Percentiles rank a stretch among this genome's conserved stretches.
These are phyloP conservation scores for Andrographis paniculata DNA, from an alignment of 305 asterid genomes.

Conservation along the genomic window DNA sequence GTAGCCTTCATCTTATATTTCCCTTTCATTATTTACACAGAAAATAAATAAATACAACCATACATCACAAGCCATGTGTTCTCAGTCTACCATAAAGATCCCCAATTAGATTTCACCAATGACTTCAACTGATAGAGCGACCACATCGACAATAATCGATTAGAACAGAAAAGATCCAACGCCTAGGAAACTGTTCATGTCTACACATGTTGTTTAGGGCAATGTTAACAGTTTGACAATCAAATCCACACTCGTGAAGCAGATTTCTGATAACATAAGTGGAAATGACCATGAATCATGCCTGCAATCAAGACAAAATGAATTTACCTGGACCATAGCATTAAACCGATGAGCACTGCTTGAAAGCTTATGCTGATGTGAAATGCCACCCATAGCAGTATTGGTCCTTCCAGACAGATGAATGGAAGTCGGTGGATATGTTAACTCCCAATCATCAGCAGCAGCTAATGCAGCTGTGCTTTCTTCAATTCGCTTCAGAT, in stretches of 20 bases:
- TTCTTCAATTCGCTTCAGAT: conserved; percentile 93
- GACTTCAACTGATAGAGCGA: conserved; percentile 16
- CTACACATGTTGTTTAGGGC: conserved; percentile 10
- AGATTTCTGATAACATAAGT: conserved; percentile 11
- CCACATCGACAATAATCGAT: conserved; percentile 7
- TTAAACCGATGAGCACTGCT: conserved; percentile 96
- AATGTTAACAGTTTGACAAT: conserved; percentile 14
- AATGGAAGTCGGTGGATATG: conserved; percentile 56
- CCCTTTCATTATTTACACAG: conserved; percentile 6
- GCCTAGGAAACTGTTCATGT: conserved; percentile 9
- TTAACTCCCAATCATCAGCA: conserved; percentile 97
- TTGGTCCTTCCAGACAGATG: conserved; percentile 64
- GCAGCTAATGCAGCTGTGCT: conserved; percentile 97
- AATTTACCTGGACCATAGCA: conserved; percentile 84
- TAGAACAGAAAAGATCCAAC: conserved; percentile 8
- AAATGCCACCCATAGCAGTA: conserved; percentile 36
- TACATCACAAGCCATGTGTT: neutral
- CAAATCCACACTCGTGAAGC: conserved; percentile 13
- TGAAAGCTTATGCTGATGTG: conserved; percentile 79
- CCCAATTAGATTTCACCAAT: conserved; percentile 7
- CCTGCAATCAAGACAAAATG: conserved; percentile 12
- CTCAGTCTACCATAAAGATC: conserved; percentile 8
- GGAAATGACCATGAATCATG: conserved; percentile 8
- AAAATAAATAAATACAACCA: too few relatives aligned
- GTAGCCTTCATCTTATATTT: too few relatives aligned